These are phyloP conservation scores for Paraglomus occultum DNA, from an alignment of 192 early-diverging fungal species.

Conservation along the genomic window DNA sequence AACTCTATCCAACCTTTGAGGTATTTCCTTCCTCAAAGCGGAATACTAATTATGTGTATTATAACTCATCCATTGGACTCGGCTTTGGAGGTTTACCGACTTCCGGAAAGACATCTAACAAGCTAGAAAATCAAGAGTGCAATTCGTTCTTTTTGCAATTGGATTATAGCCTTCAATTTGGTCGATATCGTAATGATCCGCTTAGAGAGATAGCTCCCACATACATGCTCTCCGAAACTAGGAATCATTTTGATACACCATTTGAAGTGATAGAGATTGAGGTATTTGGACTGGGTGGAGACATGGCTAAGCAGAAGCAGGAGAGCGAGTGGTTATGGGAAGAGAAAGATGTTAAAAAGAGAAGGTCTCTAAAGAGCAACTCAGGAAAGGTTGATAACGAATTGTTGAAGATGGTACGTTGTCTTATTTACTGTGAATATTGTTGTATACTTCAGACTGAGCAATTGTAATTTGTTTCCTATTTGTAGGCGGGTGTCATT, in stretches of 20 bases:
- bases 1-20: conserved; percentile 47
- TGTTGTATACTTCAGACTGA: no score
- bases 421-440: no score
- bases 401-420: background rate
- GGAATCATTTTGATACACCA: conserved; percentile 26
- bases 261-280: conserved; percentile 47
- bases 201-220: background rate
- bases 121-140: conserved; percentile 30
- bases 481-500: no score
- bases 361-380: background rate
- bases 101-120: conserved; percentile 6
- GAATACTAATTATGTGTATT: conserved; percentile 34
- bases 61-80: conserved; percentile 35
- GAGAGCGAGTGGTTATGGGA: conserved; percentile 53
- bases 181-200: conserved; percentile 42
- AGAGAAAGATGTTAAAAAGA: conserved; percentile 37
- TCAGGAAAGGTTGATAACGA: background rate
- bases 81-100: conserved; percentile 33
- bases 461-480: no score
- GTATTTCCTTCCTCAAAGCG: conserved; percentile 37
- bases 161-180: conserved; percentile 49
- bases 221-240: conserved; percentile 33
- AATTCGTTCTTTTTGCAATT: conserved; percentile 43
- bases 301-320: conserved; percentile 39
- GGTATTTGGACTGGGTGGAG: conserved; percentile 52